Evolutionary conservation across 768 basidiomycete species (phyloP).

Genomic region (Cyclocybe aegerita): DNA sequence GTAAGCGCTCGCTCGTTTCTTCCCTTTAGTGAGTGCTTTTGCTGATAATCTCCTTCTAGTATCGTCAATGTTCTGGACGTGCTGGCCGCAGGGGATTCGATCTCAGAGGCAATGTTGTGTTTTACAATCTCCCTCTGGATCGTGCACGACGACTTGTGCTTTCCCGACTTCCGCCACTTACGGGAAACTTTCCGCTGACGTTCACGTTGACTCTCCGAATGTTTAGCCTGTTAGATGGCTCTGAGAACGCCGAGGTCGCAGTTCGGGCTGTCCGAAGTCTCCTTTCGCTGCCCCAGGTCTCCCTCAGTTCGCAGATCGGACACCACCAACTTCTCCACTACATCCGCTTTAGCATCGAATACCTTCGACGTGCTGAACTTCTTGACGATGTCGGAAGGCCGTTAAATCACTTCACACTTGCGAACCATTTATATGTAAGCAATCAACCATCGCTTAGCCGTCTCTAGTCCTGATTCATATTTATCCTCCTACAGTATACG

Average conservation of each 20-base stretch:
- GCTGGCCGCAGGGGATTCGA: conserved; percentile 75
- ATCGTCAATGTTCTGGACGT: conserved; percentile 73
- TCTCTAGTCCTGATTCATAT: neutral
- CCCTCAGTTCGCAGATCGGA: conserved; percentile 54
- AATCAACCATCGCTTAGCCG: neutral
- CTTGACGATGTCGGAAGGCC: conserved; percentile 54
- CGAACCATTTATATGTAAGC: conserved; percentile 50
- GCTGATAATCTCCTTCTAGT: conserved; percentile 33
- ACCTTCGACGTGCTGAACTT: conserved; percentile 57
- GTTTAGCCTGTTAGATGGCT: conserved; percentile 65
- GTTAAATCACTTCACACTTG: conserved; percentile 54
- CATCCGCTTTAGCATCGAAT: conserved; percentile 70
- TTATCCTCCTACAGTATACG: conserved; percentile 39
- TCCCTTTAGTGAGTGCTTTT: neutral
- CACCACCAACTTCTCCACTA: conserved; percentile 62
- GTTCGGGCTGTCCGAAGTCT: conserved; percentile 50
- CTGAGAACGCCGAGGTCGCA: conserved; percentile 47
- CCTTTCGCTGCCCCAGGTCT: conserved; percentile 57
- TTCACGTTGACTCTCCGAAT: conserved; percentile 65
- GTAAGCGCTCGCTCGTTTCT: conserved; percentile 28
- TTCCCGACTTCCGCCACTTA: conserved; percentile 61
- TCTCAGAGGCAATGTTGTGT: conserved; percentile 67
- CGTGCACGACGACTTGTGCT: conserved; percentile 63
- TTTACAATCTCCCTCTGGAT: conserved; percentile 66
- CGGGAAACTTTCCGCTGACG: conserved; percentile 65